Evolutionary conservation across 257 asterid genomes (phyloP).

Genomic region (Orobanche coerulescens): DNA sequence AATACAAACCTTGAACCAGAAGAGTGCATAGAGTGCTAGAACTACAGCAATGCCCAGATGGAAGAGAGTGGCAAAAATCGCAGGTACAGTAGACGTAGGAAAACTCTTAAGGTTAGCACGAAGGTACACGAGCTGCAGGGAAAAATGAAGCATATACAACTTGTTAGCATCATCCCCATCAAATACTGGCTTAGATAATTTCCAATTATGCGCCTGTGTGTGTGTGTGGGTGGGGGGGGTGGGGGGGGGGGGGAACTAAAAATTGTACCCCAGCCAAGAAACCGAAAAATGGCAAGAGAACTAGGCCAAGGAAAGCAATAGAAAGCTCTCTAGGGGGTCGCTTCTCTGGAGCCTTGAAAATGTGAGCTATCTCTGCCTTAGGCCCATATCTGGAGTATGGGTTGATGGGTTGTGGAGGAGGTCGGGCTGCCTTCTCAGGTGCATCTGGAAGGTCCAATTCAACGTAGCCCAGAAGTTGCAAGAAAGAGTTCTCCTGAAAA

Average conservation of each 20-base stretch:
- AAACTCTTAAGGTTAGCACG: conserved; percentile 76
- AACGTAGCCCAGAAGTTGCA: conserved; percentile 62
- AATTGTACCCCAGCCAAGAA: conserved; percentile 78
- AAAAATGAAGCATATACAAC: background rate
- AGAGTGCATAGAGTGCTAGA: conserved; percentile 59
- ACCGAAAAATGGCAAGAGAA: conserved; percentile 68
- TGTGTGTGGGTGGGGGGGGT: too few species aligned
- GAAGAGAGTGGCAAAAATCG: conserved; percentile 64
- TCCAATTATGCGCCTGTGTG: background rate
- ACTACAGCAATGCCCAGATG: conserved; percentile 84
- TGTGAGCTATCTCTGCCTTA: conserved; percentile 82
- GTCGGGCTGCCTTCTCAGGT: conserved; percentile 87
- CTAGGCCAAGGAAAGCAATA: conserved; percentile 66
- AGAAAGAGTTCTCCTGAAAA: conserved; percentile 85
- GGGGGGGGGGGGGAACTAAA: background rate
- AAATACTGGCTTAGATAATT: background rate
- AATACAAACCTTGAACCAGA: conserved; percentile 82
- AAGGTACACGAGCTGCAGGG: conserved; percentile 57
- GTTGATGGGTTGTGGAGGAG: conserved; percentile 78
- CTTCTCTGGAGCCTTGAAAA: conserved; percentile 83
- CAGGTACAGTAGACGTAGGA: conserved; percentile 59
- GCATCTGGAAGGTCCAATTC: conserved; percentile 84
- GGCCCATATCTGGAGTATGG: conserved; percentile 74
- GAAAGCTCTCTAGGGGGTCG: conserved; percentile 79
- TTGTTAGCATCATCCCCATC: conserved; percentile 6